Conservation (phyloP, 495 filamentous ascomycete species). For the Talaromyces ruber region DNA sequence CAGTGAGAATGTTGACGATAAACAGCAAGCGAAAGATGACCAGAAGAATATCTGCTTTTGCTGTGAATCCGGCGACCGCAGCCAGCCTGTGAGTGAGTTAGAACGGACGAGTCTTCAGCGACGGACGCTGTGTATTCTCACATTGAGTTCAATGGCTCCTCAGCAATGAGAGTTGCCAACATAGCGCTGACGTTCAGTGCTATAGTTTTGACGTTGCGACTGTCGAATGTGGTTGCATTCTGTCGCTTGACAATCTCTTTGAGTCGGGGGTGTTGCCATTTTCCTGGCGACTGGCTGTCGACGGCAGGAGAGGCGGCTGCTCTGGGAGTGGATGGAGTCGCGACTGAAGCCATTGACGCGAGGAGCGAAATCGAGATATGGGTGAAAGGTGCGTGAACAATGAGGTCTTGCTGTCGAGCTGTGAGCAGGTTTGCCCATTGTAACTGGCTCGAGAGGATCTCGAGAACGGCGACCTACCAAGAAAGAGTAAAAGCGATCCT, state of each 20-base stretch:
- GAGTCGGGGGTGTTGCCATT: slow-evolving; percentile 80
- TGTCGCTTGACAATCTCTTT: slow-evolving; percentile 70
- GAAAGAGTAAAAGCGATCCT: not conserved
- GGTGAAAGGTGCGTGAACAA: not conserved
- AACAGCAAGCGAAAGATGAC: slow-evolving; percentile 48
- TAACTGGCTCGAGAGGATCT: not conserved
- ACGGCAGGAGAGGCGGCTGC: slow-evolving; percentile 33
- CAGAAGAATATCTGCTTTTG: slow-evolving; percentile 31
- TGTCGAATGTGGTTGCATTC: slow-evolving; percentile 61
- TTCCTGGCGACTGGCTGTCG: slow-evolving; percentile 57
- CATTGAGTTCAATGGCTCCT: slow-evolving; percentile 26
- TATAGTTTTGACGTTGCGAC: slow-evolving; percentile 57
- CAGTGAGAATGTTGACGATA: slow-evolving; percentile 54
- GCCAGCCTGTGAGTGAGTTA: slow-evolving; percentile 7
- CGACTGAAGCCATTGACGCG: slow-evolving; percentile 25
- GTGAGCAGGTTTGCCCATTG: not conserved
- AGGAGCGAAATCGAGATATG: not conserved
- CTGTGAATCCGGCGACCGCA: slow-evolving; percentile 17
- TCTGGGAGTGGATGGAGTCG: slow-evolving; percentile 55
- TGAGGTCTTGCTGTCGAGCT: not conserved
- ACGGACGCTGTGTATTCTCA: slow-evolving; percentile 14
- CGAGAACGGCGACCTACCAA: not conserved
- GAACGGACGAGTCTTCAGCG: not conserved
- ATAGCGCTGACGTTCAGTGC: slow-evolving; percentile 54
- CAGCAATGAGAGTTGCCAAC: slow-evolving; percentile 33